Evolutionary conservation across 805 yeast species (phyloP), one percentile per base, ranked within the genome.

Genomic region (Zygosaccharomyces pseudorouxii): DNA sequence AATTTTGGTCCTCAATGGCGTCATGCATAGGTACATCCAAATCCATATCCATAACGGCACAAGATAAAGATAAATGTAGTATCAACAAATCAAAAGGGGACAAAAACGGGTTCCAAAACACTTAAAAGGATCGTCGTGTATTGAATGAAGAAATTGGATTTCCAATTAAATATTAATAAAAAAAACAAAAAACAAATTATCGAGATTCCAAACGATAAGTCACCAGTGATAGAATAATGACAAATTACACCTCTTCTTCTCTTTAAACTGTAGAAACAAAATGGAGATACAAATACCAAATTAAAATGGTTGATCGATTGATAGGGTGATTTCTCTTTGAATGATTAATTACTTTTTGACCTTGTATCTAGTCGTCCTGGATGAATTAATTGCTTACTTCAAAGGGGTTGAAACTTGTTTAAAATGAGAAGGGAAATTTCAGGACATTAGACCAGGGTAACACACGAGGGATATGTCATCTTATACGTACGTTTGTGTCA

Each of bases 11-110:
- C 35, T 52, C 57, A 53, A 75, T 71, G 50, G 84, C 89, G 62
- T 86, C 93, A 66, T 84, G 90, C 93, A 86, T 86, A 55, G 86
- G 89, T 50, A 84, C 84, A 65, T 86, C 95, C 47, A 85, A 77
- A 64, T 86, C 92, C 67, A 82, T 72, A 57, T 84, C 89, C 90
- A 84, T 85, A 22, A 8, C 36, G 31, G 36, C 28, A 16, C 28
- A 22, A 23, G 14, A 19, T 20, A 33, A 10, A 30, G 18, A 30
- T n/a, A 30, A 12, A 30, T 30, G 35, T 11, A 33, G 19, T 14
- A 33, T 18, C 16, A 33, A 33, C 37, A n/a, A 33, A 33, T 16
- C 20, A 33, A 10, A 16, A 33, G 11, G 19, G 20, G 9, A 25
- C 23, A 10, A 25, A 25, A 10, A 25, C 4, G 28, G 28, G 10